Base-by-base conservation (phyloP, 2,329 filamentous ascomycete genomes). In the Pyrenophora tritici-repentis region DNA sequence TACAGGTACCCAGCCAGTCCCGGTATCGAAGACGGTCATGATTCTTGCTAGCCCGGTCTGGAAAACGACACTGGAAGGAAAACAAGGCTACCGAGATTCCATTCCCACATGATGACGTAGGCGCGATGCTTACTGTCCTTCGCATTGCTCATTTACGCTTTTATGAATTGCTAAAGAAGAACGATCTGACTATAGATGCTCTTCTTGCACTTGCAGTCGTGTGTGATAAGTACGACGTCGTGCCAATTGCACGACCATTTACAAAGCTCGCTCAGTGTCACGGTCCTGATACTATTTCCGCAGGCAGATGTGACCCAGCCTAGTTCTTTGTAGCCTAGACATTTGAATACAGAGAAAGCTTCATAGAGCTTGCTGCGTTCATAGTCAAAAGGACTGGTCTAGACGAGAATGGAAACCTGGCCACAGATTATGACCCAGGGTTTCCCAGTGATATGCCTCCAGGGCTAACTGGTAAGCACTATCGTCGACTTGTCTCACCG, bases 161-260 rank as follows among this genome's bases (percentile, higher is more conserved):
- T 8, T 44, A 52, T 14, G 49, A 48, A 10, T 32, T 52, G 18
- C 52, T 39, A 6, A 14, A 46, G 32, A 47, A 52, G 36, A 49
- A 48, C 10, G 48, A 37, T 1, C 53, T 72, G 3, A 43, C 37
- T 1, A 58, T 68, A 2, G 14, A 56, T 4, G 29, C 50, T 6
- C 52, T 73, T 5, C 53, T 64, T 3, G 45, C 62, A 13, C 48
- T 73, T 8, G 62, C 68, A 0, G 54, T 67, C 9, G 35, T 71
- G 17, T 63, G 65, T 40, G 68, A 72, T 47, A 70, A 70, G 24
- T 74, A 74, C 39, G 62, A 61, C 24, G 32, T 58, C 6, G 53
- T 58, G 8, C 40, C 37, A 48, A 36, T 66, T 54, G 59, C 78
- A 66, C 48, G 51, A 1, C 49, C 49, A 2, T 52, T 52, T n/a